phyloP scores from a whole-genome alignment of 202 grass and related monocot species.

The Panicum virgatum region DNA sequence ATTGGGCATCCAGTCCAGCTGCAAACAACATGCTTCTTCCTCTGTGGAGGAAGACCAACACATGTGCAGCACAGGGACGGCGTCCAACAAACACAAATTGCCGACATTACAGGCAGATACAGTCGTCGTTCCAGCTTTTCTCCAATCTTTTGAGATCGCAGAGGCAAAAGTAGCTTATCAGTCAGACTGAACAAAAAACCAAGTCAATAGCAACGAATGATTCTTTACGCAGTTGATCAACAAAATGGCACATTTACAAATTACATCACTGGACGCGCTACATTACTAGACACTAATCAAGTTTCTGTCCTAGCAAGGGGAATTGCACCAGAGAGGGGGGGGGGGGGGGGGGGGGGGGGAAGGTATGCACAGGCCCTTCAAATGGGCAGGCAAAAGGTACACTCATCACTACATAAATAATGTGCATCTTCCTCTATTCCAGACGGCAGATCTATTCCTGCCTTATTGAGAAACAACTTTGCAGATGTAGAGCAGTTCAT shows the following conservation, averaged over 20 bases:
- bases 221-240: conserved; percentile 24
- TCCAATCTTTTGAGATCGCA: neutral
- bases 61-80: neutral
- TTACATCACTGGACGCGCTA: conserved; percentile 23
- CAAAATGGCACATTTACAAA: conserved; percentile 28
- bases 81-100: conserved; percentile 6
- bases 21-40: neutral
- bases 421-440: conserved; percentile 45
- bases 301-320: conserved; percentile 12
- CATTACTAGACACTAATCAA: neutral
- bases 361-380: conserved; percentile 27
- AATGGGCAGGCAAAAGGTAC: neutral
- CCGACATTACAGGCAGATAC: neutral
- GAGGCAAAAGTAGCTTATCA: no score
- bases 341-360: neutral
- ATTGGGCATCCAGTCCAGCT: no score
- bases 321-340: neutral
- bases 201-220: neutral
- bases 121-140: neutral
- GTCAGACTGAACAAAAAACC: neutral
- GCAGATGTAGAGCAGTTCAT: conserved; percentile 26
- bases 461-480: conserved; percentile 40
- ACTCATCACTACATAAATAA: conserved; percentile 43
- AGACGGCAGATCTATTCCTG: conserved; percentile 36
- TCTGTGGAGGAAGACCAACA: neutral